Evolutionary conservation across 78 protist genomes (phyloP).

Genomic region (Polysphondylium violaceum): DNA sequence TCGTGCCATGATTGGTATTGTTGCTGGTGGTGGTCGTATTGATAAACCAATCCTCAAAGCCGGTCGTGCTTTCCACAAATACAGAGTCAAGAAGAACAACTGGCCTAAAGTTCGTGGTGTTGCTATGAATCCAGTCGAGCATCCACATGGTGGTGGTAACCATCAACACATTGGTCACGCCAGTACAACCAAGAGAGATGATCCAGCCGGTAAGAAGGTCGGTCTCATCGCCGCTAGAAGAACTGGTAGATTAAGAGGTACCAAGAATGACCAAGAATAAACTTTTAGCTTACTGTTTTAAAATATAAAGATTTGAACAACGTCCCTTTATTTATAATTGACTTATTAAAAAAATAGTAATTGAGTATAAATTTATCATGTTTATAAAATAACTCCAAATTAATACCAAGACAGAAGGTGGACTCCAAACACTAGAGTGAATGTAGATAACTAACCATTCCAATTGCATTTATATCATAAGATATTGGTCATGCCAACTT

Average conservation of each 20-base stretch:
- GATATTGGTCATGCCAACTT: too few relatives aligned
- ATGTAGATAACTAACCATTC: too few relatives aligned
- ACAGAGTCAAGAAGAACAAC: conserved; percentile 98
- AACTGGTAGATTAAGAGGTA: conserved; percentile 96
- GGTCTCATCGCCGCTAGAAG: conserved; percentile 99
- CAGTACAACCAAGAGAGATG: conserved; percentile 92
- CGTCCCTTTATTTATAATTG: too few relatives aligned
- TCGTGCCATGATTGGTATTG: conserved; percentile 99
- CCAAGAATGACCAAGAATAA: conserved; percentile 1
- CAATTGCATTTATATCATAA: too few relatives aligned
- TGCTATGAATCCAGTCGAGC: conserved; percentile 98
- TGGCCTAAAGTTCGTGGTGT: conserved; percentile 99
- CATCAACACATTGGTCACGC: conserved; percentile 99
- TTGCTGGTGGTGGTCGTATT: conserved; percentile 99
- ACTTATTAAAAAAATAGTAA: too few relatives aligned
- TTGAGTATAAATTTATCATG: too few relatives aligned
- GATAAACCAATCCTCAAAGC: conserved; percentile 99
- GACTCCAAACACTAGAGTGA: too few relatives aligned
- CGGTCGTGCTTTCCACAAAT: conserved; percentile 98
- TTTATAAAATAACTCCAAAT: too few relatives aligned
- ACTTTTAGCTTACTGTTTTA: too few relatives aligned
- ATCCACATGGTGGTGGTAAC: conserved; percentile 99
- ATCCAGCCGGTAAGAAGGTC: conserved; percentile 98
- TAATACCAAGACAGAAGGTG: too few relatives aligned
- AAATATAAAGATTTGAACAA: too few relatives aligned